Evolutionary conservation across 345 rosid genomes (phyloP), one percentile per base, ranked within the genome.

Genomic region (Mercurialis annua): DNA sequence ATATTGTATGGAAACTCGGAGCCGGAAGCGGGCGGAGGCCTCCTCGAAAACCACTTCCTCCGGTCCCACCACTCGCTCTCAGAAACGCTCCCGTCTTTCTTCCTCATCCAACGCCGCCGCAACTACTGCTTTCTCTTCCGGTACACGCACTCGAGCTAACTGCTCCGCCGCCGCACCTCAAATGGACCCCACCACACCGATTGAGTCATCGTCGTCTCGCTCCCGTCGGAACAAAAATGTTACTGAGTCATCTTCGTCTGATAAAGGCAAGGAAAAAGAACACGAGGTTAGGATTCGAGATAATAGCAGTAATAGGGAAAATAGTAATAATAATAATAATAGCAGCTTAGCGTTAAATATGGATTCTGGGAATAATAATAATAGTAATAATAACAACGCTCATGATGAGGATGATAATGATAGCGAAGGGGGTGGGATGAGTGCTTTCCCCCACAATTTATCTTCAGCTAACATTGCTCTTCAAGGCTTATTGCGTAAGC

Each of bases 11-110:
- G 99, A 95, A 95, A 95, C 98, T 87, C 96, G 99, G 67, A 90
- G 99, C 94, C 97, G 99, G 84, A 95, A 95, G 92, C 90, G 99
- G 96, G 99, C 97, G 97, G 98, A 95, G 99, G 98, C 96, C 83
- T 82, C 98, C 94, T 95, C 97, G 86, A 68, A 96, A 81, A 91
- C 96, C 89, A 93, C 95, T 74, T 84, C 96, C 66, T 81, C 96
- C 31, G 88, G 90, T 76, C 92, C 96, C 26, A 80, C 85, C 21
- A 38, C 80, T n/a, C n/a, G n/a, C n/a, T n/a, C n/a, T n/a, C n/a
- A n/a, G n/a, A n/a, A n/a, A n/a, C 1, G 5, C 77, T 23, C 10
- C 76, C 10, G 26, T 81, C 43, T n/a, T n/a, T n/a, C n/a, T n/a
- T n/a, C n/a, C n/a, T n/a, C n/a, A n/a, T 0, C 78, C 47, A 3